These are phyloP conservation scores for Juglanconis sp. DNA, from an alignment of 2,329 filamentous ascomycete genomes.

Conservation along the genomic window DNA sequence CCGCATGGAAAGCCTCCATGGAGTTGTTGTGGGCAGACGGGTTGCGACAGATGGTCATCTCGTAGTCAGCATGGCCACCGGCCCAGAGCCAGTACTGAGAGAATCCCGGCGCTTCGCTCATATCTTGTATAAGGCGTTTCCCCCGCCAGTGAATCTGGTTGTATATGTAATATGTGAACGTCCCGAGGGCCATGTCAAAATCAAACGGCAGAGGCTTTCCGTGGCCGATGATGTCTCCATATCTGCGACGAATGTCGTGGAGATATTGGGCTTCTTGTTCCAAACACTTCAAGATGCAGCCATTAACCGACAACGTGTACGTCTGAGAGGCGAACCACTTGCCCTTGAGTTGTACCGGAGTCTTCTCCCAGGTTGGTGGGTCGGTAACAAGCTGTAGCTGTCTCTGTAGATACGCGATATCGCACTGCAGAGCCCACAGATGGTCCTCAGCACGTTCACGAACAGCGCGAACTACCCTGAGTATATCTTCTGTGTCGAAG, in stretches of 20 bases:
- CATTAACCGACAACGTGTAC: not conserved
- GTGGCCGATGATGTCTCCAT: not conserved
- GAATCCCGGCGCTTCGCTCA: not conserved
- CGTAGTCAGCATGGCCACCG: not conserved
- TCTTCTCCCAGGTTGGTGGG: not conserved
- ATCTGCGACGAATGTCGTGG: not conserved
- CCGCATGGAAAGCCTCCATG: not conserved
- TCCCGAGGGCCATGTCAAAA: not conserved
- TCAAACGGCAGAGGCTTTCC: not conserved
- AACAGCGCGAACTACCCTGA: not conserved
- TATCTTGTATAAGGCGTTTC: not conserved
- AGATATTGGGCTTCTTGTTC: not conserved
- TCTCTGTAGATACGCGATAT: not conserved
- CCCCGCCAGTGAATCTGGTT: not conserved
- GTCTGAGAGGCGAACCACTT: not conserved
- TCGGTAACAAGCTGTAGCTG: not conserved
- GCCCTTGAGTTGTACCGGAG: not conserved
- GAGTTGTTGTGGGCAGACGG: not conserved
- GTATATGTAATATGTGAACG: not conserved
- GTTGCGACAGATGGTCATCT: too few species aligned
- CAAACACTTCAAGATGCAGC: not conserved
- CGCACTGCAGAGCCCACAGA: not conserved
- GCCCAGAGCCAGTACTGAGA: not conserved
- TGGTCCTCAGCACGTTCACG: conserved; percentile 1
- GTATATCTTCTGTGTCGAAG: not conserved